phyloP scores from a whole-genome alignment of 176 grass and related monocot genomes.

The Oryza rufipogon region DNA sequence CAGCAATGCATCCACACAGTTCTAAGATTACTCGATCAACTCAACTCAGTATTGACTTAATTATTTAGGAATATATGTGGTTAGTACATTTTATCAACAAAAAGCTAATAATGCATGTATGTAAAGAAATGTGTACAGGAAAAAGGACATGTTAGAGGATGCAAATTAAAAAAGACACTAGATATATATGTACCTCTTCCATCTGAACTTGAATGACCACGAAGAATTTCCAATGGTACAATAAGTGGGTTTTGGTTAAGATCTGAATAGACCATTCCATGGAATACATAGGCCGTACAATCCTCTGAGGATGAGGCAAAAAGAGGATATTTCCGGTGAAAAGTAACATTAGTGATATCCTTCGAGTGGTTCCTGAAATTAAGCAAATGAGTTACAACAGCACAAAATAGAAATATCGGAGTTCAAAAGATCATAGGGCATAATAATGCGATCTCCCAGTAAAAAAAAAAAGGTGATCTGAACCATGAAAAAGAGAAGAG shows the following conservation, averaged over 20 bases:
- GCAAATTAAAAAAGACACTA: constrained; percentile 12
- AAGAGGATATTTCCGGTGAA: constrained; percentile 82
- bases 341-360: constrained; percentile 86
- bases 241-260: constrained; percentile 97
- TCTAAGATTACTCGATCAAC: background rate
- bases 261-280: constrained; percentile 95
- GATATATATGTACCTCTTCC: constrained; percentile 65
- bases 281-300: constrained; percentile 88
- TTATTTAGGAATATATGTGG: background rate
- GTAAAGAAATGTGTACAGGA: background rate
- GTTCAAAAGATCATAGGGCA: background rate
- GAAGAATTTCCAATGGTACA: constrained; percentile 92
- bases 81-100: background rate
- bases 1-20: background rate
- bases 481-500: background rate
- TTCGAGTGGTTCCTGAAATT: constrained; percentile 79
- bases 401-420: background rate
- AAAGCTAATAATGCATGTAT: background rate
- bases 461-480: background rate
- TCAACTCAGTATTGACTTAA: background rate
- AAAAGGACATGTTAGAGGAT: background rate
- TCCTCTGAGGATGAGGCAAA: constrained; percentile 89
- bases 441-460: background rate
- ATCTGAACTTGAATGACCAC: constrained; percentile 69
- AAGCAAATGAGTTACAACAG: background rate